Conservation (phyloP, 2,329 filamentous ascomycete species). For the Aspergillus sp. region DNA sequence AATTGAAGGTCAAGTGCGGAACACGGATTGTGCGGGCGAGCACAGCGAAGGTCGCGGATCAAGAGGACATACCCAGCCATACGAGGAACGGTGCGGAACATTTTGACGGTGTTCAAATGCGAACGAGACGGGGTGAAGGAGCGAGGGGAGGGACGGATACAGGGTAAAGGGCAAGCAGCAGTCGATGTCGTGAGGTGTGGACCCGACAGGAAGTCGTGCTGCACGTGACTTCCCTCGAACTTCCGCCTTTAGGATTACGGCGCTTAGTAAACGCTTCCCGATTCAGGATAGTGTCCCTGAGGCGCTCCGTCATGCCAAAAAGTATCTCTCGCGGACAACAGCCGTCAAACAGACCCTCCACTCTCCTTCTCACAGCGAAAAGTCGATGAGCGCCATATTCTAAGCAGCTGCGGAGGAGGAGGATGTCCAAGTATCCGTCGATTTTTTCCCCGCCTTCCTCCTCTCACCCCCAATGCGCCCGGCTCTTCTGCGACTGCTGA, state of each 20-base stretch:
- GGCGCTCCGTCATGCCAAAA: constrained; percentile 10
- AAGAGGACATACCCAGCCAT: constrained; percentile 40
- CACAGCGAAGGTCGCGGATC: not conserved
- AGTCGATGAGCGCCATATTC: constrained; percentile 2
- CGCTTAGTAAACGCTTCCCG: constrained; percentile 22
- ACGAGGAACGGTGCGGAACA: constrained; percentile 44
- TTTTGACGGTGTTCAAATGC: constrained; percentile 33
- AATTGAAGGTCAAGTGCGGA: constrained; percentile 19
- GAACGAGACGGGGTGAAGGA: constrained; percentile 22
- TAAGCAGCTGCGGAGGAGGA: constrained; percentile 15
- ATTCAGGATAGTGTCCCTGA: constrained; percentile 6
- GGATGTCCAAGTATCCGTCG: constrained; percentile 26
- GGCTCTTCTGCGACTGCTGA: constrained; percentile 44
- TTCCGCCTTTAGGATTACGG: constrained; percentile 27
- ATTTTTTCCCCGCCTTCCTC: constrained; percentile 14
- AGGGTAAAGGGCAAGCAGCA: constrained; percentile 19
- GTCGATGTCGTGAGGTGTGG: constrained; percentile 30
- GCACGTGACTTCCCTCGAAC: constrained; percentile 32
- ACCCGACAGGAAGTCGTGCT: constrained; percentile 16
- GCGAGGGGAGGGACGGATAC: constrained; percentile 26
- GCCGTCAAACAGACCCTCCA: constrained; percentile 2
- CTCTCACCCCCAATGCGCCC: constrained; percentile 37
- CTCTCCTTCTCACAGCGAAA: not conserved
- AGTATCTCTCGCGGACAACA: constrained; percentile 9
- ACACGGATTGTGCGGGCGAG: constrained; percentile 3